Evolutionary conservation across 768 basidiomycete genomes (phyloP), one percentile per base, ranked within the genome.

Genomic region (Clathrus columnatus): DNA sequence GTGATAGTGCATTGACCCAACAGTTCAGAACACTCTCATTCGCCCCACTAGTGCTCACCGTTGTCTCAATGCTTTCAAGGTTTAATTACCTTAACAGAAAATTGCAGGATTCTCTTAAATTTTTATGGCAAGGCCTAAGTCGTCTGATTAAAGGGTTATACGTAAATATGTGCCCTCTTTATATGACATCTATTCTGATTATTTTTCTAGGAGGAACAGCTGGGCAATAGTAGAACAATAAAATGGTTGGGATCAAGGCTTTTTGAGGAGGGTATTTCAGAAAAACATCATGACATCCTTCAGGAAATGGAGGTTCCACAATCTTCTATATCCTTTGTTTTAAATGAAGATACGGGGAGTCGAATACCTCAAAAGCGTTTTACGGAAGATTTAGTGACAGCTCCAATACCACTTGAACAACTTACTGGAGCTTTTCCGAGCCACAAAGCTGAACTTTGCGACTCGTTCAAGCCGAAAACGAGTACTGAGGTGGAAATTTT

Each of bases 11-110:
- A 26, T 81, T 88, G 57, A 68, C 72, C 26, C 71, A 82, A 23
- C 77, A 79, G 29, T 78, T 91, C 74, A 85, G 84, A 64, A 76
- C 80, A 0, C 86, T 83, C 17, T 82, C 86, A 17, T 91, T 91
- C 62, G 71, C 85, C 11, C 84, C 85, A 58, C 64, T 87, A 16
- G 67, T 83, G n/a, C 63, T 91, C 46, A 70, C 79, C 4, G 72
- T 90, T 42, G 70, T 74, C 21, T 85, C 81, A 11, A 75, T 87
- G 36, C 69, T 76, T 44, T 84, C 84, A 2, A 76, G 87, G 55
- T 66, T 87, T 64, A 70, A 69, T 23, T 62, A 66, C 4, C 63
- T 85, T 27, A 64, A 74, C 21, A 61, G 66, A 32, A 80, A 82
- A 58, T 58, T 84, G 1, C 61, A 64, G 1, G 72, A 75, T 7